These are phyloP conservation scores for Chaetomium strumarium DNA, from an alignment of 2,329 filamentous ascomycete species.

Conservation along the genomic window DNA sequence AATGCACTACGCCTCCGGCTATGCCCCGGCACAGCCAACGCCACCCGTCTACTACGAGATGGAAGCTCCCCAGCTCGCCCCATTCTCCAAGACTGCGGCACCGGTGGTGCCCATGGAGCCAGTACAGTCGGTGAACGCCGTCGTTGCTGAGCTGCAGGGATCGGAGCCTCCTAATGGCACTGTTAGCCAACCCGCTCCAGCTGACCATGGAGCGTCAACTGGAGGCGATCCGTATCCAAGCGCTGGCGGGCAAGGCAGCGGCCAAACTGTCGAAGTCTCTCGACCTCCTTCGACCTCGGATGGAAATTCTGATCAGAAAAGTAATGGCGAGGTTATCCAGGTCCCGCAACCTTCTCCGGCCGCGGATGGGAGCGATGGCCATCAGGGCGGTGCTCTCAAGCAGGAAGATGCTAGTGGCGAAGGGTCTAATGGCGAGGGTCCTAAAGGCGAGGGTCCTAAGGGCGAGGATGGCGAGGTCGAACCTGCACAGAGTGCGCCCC, in stretches of 20 bases:
- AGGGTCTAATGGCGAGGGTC: too few relatives aligned
- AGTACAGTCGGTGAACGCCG: neutral
- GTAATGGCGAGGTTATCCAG: neutral
- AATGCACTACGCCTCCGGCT: neutral
- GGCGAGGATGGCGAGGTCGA: neutral
- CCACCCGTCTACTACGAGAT: conserved; percentile 2
- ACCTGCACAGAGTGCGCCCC: neutral
- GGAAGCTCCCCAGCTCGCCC: neutral
- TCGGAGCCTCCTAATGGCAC: neutral
- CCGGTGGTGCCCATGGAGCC: neutral
- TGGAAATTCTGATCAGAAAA: neutral
- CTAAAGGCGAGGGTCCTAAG: neutral
- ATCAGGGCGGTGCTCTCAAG: neutral
- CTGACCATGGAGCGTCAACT: neutral
- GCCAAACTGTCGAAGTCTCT: neutral
- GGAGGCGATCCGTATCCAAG: too few relatives aligned
- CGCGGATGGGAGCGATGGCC: neutral
- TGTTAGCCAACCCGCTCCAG: neutral
- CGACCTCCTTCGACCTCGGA: neutral
- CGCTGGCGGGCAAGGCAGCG: neutral
- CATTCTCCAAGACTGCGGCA: neutral
- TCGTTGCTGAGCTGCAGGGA: conserved; percentile 10
- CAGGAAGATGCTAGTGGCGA: too few relatives aligned
- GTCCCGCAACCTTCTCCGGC: neutral
- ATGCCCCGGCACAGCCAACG: neutral